These are phyloP conservation scores for Linnemannia zychae DNA, from an alignment of 192 early-diverging fungal species.

Conservation along the genomic window DNA sequence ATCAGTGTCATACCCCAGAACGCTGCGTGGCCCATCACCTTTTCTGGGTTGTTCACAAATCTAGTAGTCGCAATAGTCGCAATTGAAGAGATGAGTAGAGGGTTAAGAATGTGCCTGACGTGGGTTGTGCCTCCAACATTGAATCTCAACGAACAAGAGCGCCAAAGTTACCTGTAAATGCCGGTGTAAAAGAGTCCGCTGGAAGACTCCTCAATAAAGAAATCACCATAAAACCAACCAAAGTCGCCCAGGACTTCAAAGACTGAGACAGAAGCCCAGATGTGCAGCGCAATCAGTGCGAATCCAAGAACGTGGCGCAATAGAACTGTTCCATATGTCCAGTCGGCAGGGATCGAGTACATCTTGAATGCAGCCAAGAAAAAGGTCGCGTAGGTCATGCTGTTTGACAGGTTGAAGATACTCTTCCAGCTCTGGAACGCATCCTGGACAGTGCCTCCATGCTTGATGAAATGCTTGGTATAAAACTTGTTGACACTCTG, in stretches of 20 bases:
- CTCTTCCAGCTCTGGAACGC: constrained; percentile 97
- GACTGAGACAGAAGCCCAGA: constrained; percentile 92
- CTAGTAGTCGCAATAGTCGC: constrained; percentile 19
- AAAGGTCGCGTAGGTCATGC: constrained; percentile 94
- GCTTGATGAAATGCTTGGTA: constrained; percentile 93
- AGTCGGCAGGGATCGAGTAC: constrained; percentile 80
- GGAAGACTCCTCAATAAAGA: constrained; percentile 88
- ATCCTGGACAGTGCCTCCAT: constrained; percentile 86
- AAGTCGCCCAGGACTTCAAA: constrained; percentile 95
- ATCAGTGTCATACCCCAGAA: constrained; percentile 95
- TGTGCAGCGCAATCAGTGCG: constrained; percentile 87
- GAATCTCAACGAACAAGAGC: background rate
- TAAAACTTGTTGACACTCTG: constrained; percentile 88
- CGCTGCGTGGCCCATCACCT: constrained; percentile 92
- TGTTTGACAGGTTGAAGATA: constrained; percentile 92
- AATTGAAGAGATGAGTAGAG: background rate
- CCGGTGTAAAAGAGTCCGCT: constrained; percentile 87
- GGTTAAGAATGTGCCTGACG: background rate
- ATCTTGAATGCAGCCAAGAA: constrained; percentile 81
- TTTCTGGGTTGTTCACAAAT: constrained; percentile 95
- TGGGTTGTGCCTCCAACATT: background rate
- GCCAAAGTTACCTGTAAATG: constrained; percentile 65
- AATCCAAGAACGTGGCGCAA: constrained; percentile 87
- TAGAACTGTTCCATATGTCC: constrained; percentile 77
- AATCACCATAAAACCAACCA: constrained; percentile 99